Conservation (phyloP, 768 basidiomycete genomes). For the Boletus rex-veris region DNA sequence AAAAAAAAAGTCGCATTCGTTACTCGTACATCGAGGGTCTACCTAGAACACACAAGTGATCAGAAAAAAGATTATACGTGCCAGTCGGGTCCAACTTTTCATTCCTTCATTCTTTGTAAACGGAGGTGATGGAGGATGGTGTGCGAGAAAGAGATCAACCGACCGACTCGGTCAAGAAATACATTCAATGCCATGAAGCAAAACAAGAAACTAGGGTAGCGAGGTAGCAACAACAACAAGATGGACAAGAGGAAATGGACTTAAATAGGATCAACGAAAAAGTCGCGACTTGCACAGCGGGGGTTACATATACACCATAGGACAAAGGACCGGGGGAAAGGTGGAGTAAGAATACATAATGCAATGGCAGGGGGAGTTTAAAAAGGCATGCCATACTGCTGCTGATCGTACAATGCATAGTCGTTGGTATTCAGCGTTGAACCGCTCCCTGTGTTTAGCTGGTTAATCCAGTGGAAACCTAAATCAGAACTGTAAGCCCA, state of each 20-base stretch:
- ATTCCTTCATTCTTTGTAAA: too few species aligned
- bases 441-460: conserved; percentile 19
- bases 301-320: too few species aligned
- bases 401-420: conserved; percentile 25
- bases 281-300: too few species aligned
- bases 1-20: too few species aligned
- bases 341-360: neutral
- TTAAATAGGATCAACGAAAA: neutral
- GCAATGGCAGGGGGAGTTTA: neutral
- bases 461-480: conserved; percentile 38
- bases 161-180: neutral
- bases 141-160: too few species aligned
- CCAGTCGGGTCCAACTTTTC: too few species aligned
- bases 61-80: too few species aligned
- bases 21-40: too few species aligned
- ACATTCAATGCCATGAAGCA: neutral
- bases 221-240: too few species aligned
- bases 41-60: too few species aligned
- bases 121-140: too few species aligned
- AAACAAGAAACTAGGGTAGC: neutral
- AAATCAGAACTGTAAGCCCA: neutral
- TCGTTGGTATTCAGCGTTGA: conserved; percentile 23
- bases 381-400: conserved; percentile 14
- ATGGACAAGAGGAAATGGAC: too few species aligned
- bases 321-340: neutral